phyloP scores from a whole-genome alignment of 2,329 filamentous ascomycete genomes.

The Paecilomyces dactylethromorphus region DNA sequence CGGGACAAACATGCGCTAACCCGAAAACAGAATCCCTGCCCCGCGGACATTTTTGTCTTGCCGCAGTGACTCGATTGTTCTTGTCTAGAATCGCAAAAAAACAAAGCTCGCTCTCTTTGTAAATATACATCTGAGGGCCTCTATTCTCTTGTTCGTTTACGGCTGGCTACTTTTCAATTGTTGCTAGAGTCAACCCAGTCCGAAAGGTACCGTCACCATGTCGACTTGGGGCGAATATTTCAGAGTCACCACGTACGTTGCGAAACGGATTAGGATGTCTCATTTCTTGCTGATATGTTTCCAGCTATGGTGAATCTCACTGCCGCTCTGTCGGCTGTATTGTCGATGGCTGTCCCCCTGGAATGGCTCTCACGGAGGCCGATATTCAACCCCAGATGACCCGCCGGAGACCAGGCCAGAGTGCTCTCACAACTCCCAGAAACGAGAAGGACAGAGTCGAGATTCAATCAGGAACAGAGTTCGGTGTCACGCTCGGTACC shows the following conservation, averaged over 20 bases:
- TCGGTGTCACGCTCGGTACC: conserved; percentile 81
- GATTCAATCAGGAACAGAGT: conserved; percentile 89
- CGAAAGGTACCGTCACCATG: conserved; percentile 47
- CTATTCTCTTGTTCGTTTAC: not conserved
- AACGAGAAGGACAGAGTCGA: conserved; percentile 87
- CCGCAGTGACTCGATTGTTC: not conserved
- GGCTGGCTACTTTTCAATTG: not conserved
- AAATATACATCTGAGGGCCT: not conserved
- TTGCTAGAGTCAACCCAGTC: not conserved
- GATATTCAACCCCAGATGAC: conserved; percentile 96
- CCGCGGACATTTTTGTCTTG: not conserved
- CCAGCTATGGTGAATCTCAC: conserved; percentile 76
- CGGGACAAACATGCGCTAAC: not conserved
- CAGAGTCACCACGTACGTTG: conserved; percentile 69
- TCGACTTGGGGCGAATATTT: conserved; percentile 83
- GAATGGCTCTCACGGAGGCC: conserved; percentile 73
- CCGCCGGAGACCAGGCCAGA: conserved; percentile 81
- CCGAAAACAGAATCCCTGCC: not conserved
- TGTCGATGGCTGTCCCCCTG: conserved; percentile 84
- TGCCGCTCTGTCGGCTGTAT: conserved; percentile 92
- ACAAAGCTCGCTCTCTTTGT: not conserved
- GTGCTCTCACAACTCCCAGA: conserved; percentile 80
- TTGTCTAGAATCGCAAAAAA: not conserved
- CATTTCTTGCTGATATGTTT: conserved; percentile 8
- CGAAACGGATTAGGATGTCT: conserved; percentile 4